phyloP scores from a whole-genome alignment of 2,329 filamentous ascomycete species.

The Ophiostoma fasciatum region DNA sequence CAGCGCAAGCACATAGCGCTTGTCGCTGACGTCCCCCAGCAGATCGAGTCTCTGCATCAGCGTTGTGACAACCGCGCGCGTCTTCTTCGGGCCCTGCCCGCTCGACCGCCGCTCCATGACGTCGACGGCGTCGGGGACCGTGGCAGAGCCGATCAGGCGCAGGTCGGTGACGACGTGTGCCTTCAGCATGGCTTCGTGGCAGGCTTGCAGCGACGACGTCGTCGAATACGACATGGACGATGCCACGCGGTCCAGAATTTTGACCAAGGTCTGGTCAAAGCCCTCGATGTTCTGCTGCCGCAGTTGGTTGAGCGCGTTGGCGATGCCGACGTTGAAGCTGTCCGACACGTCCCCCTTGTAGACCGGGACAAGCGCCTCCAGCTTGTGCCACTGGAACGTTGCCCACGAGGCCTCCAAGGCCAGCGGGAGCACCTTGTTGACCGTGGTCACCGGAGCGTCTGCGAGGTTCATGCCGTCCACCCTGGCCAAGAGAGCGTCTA shows the following conservation, averaged over 20 bases:
- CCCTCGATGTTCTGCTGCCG: slow-evolving; percentile 31
- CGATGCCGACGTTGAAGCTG: slow-evolving; percentile 76
- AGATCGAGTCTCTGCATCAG: slow-evolving; percentile 72
- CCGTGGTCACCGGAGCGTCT: slow-evolving; percentile 27
- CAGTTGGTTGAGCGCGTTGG: slow-evolving; percentile 48
- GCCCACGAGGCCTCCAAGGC: slow-evolving; percentile 89
- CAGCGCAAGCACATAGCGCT: slow-evolving; percentile 81
- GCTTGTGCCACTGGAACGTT: slow-evolving; percentile 63
- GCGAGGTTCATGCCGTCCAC: slow-evolving; percentile 54
- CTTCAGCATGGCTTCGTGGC: slow-evolving; percentile 71
- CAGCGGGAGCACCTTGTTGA: slow-evolving; percentile 59
- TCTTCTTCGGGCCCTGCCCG: slow-evolving; percentile 24
- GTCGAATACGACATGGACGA: slow-evolving; percentile 60
- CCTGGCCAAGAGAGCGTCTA: slow-evolving; percentile 75
- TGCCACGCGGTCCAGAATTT: slow-evolving; percentile 55
- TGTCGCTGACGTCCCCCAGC: slow-evolving; percentile 77
- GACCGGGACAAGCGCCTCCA: slow-evolving; percentile 49
- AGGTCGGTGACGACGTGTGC: slow-evolving; percentile 81
- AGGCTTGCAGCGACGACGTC: slow-evolving; percentile 68
- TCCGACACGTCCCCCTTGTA: slow-evolving; percentile 34
- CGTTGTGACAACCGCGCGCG: slow-evolving; percentile 30
- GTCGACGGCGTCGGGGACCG: not conserved
- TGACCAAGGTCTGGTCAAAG: slow-evolving; percentile 44
- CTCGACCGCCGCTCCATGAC: slow-evolving; percentile 21
- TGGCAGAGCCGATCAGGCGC: slow-evolving; percentile 48